Conservation (phyloP, 257 asterid genomes). For the Voacanga thouarsii region DNA sequence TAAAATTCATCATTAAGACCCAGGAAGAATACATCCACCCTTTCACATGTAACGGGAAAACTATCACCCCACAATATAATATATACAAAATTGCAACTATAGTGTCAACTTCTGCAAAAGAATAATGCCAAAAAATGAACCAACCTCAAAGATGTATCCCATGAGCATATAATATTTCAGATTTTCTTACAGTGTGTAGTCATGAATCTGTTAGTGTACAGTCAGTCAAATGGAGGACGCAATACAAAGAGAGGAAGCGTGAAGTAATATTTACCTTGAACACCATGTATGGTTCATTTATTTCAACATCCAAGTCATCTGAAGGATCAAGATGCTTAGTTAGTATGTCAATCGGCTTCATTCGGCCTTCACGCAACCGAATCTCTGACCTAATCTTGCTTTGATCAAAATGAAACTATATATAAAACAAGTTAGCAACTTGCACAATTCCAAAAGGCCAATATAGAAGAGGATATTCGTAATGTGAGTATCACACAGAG, state of each 20-base stretch:
- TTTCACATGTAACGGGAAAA: background rate
- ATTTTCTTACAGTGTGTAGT: background rate
- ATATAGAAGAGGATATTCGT: background rate
- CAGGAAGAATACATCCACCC: background rate
- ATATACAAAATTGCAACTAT: background rate
- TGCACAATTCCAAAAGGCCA: slow-evolving; percentile 13
- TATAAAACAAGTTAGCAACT: slow-evolving; percentile 17
- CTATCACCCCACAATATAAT: background rate
- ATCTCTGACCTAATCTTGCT: slow-evolving; percentile 93
- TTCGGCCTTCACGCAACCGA: slow-evolving; percentile 89
- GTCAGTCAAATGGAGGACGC: background rate
- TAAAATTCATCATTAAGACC: background rate
- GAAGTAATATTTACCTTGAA: slow-evolving; percentile 48
- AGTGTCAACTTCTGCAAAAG: background rate
- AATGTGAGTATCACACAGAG: background rate
- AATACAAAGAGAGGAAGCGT: slow-evolving; percentile 7
- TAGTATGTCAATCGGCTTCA: slow-evolving; percentile 86
- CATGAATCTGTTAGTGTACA: background rate
- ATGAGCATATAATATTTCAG: background rate
- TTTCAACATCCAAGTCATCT: slow-evolving; percentile 72
- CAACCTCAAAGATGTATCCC: background rate
- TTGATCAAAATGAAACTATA: slow-evolving; percentile 95
- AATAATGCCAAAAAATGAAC: background rate
- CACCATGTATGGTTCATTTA: slow-evolving; percentile 89
- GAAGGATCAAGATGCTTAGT: slow-evolving; percentile 84